Conservation (phyloP, 2,329 filamentous ascomycete genomes). For the Hymenoscyphus repandus region DNA sequence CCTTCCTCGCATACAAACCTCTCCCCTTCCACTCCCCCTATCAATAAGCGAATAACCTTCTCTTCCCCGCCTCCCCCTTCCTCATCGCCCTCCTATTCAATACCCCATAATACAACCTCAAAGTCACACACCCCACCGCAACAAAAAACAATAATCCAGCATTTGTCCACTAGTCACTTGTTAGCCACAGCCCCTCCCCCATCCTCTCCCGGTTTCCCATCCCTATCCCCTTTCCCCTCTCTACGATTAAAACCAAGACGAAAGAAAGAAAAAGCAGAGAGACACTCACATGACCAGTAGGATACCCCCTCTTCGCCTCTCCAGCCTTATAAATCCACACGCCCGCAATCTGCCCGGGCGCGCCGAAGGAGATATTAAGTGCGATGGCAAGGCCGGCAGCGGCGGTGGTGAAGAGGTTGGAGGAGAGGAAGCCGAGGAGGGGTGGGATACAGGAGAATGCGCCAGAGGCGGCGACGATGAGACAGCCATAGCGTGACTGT, state of each 20-base stretch:
- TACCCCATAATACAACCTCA: conserved; percentile 52
- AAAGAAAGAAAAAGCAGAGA: too few species aligned
- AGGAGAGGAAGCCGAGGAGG: conserved; percentile 36
- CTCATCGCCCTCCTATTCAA: conserved; percentile 33
- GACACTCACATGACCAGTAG: conserved; percentile 67
- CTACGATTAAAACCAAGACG: neutral
- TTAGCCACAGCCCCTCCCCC: neutral
- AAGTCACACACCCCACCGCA: conserved; percentile 45
- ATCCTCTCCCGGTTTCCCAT: neutral
- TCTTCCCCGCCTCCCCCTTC: conserved; percentile 2
- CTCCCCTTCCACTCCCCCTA: too few species aligned
- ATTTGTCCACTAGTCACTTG: conserved; percentile 46
- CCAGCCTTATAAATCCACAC: conserved; percentile 69
- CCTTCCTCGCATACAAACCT: too few species aligned
- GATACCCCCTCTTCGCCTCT: conserved; percentile 56
- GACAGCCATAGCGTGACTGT: conserved; percentile 63
- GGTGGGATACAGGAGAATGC: conserved; percentile 66
- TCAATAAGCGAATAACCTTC: conserved; percentile 18
- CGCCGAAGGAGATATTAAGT: conserved; percentile 63
- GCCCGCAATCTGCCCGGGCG: conserved; percentile 64
- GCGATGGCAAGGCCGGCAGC: conserved; percentile 65
- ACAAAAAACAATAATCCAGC: conserved; percentile 56
- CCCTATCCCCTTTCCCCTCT: neutral
- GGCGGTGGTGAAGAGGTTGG: conserved; percentile 59
- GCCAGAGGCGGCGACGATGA: conserved; percentile 62